Conservation (phyloP, 257 asterid species). For the Solanum chiquidenum region DNA sequence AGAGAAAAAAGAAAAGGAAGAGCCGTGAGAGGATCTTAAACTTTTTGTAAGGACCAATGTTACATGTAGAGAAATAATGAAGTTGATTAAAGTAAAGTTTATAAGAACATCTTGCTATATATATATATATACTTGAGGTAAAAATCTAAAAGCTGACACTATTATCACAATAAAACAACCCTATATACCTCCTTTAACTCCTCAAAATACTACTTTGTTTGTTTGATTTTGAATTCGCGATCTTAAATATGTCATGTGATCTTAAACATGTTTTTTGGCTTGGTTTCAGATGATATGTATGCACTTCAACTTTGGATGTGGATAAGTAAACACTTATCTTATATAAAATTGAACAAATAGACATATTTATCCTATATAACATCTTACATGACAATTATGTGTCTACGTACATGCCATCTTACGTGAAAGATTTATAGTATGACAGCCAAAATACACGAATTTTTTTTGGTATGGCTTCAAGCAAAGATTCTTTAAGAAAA, state of each 20-base stretch:
- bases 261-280: no score
- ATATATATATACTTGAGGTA: not conserved
- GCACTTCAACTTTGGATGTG: not conserved
- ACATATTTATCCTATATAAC: no score
- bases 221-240: no score
- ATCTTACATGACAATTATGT: not conserved
- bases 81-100: conserved; percentile 3
- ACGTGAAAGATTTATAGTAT: not conserved
- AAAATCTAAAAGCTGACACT: not conserved
- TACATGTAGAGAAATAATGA: not conserved
- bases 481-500: not conserved
- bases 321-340: no score
- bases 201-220: not conserved
- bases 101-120: not conserved
- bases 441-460: not conserved
- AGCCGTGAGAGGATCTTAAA: not conserved
- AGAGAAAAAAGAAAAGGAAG: not conserved
- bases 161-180: not conserved
- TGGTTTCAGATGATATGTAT: not conserved
- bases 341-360: no score
- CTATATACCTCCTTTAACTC: not conserved
- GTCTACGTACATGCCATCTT: no score
- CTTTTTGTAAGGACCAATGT: conserved; percentile 18
- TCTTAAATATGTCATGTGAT: no score
- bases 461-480: not conserved